Percentiles rank a stretch among this genome's conserved stretches.
These are phyloP conservation scores for Fusarium sp. DNA, from an alignment of 2,329 filamentous ascomycete genomes.

Conservation along the genomic window DNA sequence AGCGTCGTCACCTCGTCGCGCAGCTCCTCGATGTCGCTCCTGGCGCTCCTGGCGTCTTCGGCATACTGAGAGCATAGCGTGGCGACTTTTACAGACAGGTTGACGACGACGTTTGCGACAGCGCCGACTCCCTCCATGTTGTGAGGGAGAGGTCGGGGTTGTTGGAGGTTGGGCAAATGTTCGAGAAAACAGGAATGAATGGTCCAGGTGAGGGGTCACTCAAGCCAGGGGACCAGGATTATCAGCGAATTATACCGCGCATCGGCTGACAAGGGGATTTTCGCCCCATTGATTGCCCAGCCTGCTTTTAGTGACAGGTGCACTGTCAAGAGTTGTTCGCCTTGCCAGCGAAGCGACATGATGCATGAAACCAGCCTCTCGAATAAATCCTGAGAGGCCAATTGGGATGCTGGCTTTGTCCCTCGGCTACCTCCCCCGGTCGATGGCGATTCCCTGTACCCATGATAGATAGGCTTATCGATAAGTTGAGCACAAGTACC, in stretches of 20 bases:
- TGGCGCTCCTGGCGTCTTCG: constrained; percentile 46
- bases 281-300: background rate
- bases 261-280: background rate
- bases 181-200: background rate
- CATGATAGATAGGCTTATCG: background rate
- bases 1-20: constrained; percentile 44
- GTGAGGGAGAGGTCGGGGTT: background rate
- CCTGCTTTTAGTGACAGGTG: background rate
- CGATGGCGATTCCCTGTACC: background rate
- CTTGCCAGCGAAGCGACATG: background rate
- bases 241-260: background rate
- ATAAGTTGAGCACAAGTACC: background rate
- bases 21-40: constrained; percentile 50
- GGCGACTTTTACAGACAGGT: constrained; percentile 52
- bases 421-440: background rate
- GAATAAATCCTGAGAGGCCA: background rate
- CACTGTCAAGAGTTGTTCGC: background rate
- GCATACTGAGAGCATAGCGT: constrained; percentile 52
- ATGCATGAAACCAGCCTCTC: background rate
- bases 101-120: constrained; percentile 51
- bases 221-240: background rate
- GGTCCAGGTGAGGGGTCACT: background rate
- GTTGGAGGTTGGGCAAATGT: background rate
- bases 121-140: constrained; percentile 47
- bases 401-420: background rate